A percentile compares a stretch with the other conserved stretches of the same genome.
Evolutionary conservation across 2,329 filamentous ascomycete species (phyloP).

Genomic region (Sporothrix inflata): DNA sequence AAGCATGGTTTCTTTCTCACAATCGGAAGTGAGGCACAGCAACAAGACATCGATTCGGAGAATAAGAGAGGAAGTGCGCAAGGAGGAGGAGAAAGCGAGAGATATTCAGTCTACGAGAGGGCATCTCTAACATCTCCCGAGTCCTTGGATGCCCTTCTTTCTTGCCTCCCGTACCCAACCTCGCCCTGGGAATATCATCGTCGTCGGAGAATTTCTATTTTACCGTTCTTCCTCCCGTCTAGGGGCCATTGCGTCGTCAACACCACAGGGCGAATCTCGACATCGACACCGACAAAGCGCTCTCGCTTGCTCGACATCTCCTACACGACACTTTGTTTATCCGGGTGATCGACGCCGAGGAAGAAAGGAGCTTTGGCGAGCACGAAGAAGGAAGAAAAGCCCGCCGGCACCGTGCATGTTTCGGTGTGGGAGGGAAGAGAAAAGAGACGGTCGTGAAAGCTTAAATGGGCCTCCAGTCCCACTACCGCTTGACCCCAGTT

Average conservation of each 20-base stretch:
- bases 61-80: background rate
- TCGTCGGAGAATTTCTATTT: constrained; percentile 10
- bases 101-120: background rate
- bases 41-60: no score
- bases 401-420: background rate
- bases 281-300: background rate
- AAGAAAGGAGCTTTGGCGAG: no score
- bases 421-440: constrained; percentile 1
- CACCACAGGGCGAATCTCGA: background rate
- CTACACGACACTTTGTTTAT: constrained; percentile 11
- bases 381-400: background rate
- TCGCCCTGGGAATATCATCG: background rate
- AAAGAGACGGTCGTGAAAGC: background rate
- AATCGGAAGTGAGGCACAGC: background rate
- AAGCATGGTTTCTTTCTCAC: background rate
- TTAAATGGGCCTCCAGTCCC: background rate
- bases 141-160: background rate
- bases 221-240: background rate
- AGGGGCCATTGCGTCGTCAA: background rate
- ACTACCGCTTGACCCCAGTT: background rate
- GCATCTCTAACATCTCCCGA: background rate
- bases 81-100: background rate
- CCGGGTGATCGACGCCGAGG: constrained; percentile 15
- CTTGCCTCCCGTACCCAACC: background rate
- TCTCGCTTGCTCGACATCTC: background rate